These are phyloP conservation scores for Ochetophila trinervis DNA, from an alignment of 306 rosid genomes.

Conservation along the genomic window DNA sequence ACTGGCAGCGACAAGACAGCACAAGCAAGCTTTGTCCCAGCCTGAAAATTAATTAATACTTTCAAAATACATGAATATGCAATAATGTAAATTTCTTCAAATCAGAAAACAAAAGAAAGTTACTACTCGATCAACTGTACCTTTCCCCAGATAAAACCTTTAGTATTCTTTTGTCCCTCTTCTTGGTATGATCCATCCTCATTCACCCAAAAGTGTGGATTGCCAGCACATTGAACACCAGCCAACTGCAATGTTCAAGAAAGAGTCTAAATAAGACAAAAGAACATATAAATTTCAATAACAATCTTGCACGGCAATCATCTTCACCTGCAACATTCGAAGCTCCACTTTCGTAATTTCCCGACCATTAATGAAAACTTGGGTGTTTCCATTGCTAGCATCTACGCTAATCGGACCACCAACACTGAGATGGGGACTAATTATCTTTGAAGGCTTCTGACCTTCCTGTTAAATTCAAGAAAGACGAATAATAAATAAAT, in stretches of 20 bases:
- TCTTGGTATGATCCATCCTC: slow-evolving; percentile 99
- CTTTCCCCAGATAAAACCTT: slow-evolving; percentile 98
- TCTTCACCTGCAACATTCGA: slow-evolving; percentile 92
- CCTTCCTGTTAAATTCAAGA: slow-evolving; percentile 70
- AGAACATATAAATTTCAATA: slow-evolving; percentile 17
- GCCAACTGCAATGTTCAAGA: slow-evolving; percentile 71
- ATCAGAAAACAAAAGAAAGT: background rate
- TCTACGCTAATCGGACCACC: slow-evolving; percentile 76
- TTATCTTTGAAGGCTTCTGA: slow-evolving; percentile 80
- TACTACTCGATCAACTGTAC: slow-evolving; percentile 32
- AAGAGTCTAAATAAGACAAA: slow-evolving; percentile 4
- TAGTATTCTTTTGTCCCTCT: slow-evolving; percentile 97
- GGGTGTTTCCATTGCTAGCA: slow-evolving; percentile 94
- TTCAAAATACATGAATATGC: slow-evolving; percentile 18
- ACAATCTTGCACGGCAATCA: slow-evolving; percentile 15
- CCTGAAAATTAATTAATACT: slow-evolving; percentile 42
- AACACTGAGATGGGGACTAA: slow-evolving; percentile 84
- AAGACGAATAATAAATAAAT: too few species aligned
- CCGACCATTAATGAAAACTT: slow-evolving; percentile 90
- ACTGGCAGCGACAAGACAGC: slow-evolving; percentile 85
- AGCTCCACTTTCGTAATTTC: slow-evolving; percentile 91
- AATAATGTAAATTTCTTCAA: background rate
- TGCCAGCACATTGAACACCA: slow-evolving; percentile 97
- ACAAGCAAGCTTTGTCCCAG: slow-evolving; percentile 93
- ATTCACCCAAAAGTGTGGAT: slow-evolving; percentile 98